Conservation (phyloP, 345 rosid genomes). For the Pistacia integerrima region DNA sequence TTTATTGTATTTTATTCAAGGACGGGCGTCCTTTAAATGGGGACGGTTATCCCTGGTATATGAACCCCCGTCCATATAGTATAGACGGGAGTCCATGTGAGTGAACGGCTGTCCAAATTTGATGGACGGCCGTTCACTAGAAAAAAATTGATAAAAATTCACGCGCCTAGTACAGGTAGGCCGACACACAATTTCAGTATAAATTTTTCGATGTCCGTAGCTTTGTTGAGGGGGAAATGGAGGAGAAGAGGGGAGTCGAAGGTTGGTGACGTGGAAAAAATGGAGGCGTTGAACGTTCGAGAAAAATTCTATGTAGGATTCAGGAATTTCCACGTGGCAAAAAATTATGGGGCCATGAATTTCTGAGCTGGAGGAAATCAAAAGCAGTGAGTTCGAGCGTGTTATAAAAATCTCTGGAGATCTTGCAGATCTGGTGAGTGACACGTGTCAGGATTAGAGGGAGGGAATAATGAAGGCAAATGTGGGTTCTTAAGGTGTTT, state of each 20-base stretch:
- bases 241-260: conserved; percentile 21
- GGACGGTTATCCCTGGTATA: no score
- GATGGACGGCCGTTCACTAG: no score
- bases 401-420: conserved; percentile 19
- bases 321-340: conserved; percentile 35
- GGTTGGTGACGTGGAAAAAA: conserved; percentile 52
- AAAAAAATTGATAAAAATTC: no score
- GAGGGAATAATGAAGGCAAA: neutral
- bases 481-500: neutral
- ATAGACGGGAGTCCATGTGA: no score
- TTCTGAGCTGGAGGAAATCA: conserved; percentile 55
- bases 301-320: conserved; percentile 35
- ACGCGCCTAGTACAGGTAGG: no score
- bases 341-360: neutral
- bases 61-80: no score
- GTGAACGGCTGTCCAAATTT: no score
- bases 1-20: no score
- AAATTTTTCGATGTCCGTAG: no score
- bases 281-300: conserved; percentile 31
- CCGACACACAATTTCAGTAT: no score
- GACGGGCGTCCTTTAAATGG: no score
- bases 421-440: conserved; percentile 15
- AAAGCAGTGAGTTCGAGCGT: conserved; percentile 30
- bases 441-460: conserved; percentile 18
- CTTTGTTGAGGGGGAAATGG: conserved; percentile 9